Evolutionary conservation across 495 filamentous ascomycete species (phyloP).

Genomic region (Oleoguttula mirabilis): DNA sequence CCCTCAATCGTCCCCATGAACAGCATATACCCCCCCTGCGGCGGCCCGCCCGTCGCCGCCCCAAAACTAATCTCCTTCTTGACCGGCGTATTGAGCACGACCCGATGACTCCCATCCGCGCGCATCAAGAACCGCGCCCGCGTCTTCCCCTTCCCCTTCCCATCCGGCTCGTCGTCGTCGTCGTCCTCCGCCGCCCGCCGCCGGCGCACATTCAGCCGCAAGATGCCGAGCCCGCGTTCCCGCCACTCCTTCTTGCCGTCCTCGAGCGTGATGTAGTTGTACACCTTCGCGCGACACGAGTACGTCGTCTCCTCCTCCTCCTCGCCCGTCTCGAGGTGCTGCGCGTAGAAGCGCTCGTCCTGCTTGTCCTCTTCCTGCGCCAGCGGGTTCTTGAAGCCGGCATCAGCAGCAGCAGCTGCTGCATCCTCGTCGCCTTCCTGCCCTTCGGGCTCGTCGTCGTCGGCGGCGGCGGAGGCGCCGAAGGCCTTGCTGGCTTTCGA

Average conservation of each 20-base stretch:
- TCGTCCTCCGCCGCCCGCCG: too few relatives aligned
- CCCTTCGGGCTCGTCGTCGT: conserved; percentile 37
- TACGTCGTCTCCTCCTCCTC: conserved; percentile 50
- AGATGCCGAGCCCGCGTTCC: conserved; percentile 67
- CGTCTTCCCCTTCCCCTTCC: conserved; percentile 8
- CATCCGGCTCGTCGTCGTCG: conserved; percentile 25
- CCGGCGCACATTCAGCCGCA: conserved; percentile 64
- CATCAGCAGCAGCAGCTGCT: too few relatives aligned
- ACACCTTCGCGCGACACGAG: conserved; percentile 65
- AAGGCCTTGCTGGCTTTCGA: conserved; percentile 55
- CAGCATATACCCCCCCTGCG: conserved; percentile 39
- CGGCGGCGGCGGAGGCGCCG: conserved; percentile 43
- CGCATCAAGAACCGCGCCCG: conserved; percentile 66
- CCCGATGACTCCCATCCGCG: conserved; percentile 69
- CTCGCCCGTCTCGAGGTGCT: conserved; percentile 69
- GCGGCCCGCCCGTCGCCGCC: conserved; percentile 40
- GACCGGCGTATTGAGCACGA: conserved; percentile 73
- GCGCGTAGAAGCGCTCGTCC: conserved; percentile 56
- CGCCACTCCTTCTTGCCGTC: conserved; percentile 58
- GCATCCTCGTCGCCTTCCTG: conserved; percentile 38
- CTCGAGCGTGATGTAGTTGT: conserved; percentile 37
- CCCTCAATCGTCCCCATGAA: conserved; percentile 27
- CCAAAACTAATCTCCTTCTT: conserved; percentile 62
- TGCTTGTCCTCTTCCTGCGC: conserved; percentile 39
- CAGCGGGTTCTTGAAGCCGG: conserved; percentile 24